Conservation (phyloP, 2,329 filamentous ascomycete species). For the Scytalidium sp. region DNA sequence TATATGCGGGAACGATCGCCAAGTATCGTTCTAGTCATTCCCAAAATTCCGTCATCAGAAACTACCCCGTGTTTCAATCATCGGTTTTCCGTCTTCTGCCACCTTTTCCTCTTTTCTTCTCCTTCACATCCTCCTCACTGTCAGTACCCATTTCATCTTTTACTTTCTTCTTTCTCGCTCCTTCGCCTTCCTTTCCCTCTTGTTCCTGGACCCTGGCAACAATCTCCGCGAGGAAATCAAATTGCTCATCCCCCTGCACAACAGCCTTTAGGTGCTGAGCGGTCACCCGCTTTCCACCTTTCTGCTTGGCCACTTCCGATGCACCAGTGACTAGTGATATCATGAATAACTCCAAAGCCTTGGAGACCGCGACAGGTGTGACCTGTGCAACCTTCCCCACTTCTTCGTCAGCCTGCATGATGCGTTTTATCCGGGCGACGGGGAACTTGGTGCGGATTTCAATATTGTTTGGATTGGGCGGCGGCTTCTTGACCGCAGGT, state of each 20-base stretch:
- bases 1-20: neutral
- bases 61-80: constrained; percentile 9
- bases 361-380: constrained; percentile 90
- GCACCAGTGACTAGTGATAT: constrained; percentile 87
- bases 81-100: constrained; percentile 21
- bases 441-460: constrained; percentile 93
- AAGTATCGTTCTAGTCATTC: neutral
- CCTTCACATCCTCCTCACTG: constrained; percentile 21
- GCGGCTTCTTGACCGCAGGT: constrained; percentile 42
- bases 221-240: constrained; percentile 91
- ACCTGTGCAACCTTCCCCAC: constrained; percentile 98
- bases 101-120: constrained; percentile 20
- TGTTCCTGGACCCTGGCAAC: constrained; percentile 71
- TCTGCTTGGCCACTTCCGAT: constrained; percentile 76
- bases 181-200: constrained; percentile 23
- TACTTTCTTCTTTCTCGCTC: constrained; percentile 17
- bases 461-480: constrained; percentile 41
- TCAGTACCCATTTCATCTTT: constrained; percentile 1
- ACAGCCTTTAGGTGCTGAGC: constrained; percentile 90
- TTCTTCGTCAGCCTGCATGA: constrained; percentile 99
- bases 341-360: constrained; percentile 97
- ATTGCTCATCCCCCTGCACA: constrained; percentile 82
- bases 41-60: neutral
- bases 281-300: constrained; percentile 85
- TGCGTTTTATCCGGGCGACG: constrained; percentile 94